Conservation (phyloP, 768 basidiomycete genomes). For the Chalciporus sphaerocephalus region DNA sequence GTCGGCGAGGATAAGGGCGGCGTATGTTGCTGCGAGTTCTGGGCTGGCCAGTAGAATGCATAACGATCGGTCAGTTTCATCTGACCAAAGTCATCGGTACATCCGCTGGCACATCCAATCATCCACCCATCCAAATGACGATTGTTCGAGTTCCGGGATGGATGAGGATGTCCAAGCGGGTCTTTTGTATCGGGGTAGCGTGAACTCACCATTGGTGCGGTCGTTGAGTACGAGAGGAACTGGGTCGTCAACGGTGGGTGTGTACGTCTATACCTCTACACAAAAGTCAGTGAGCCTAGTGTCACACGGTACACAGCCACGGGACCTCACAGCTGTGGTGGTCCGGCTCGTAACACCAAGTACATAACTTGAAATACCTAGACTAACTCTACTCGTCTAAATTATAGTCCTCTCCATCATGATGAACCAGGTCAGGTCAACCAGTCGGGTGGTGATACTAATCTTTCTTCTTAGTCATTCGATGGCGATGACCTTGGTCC, state of each 20-base stretch:
- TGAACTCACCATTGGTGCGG: conserved; percentile 26
- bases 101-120: conserved; percentile 9
- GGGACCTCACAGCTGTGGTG: neutral
- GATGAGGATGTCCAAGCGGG: neutral
- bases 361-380: too few species aligned
- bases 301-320: conserved; percentile 20
- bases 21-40: conserved; percentile 93
- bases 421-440: too few species aligned
- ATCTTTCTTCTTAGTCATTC: too few species aligned
- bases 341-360: too few species aligned
- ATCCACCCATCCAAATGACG: conserved; percentile 18
- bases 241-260: conserved; percentile 19
- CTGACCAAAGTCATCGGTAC: neutral
- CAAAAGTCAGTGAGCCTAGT: neutral
- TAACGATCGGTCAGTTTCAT: conserved; percentile 10
- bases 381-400: too few species aligned
- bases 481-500: too few species aligned
- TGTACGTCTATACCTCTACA: neutral
- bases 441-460: too few species aligned
- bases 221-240: conserved; percentile 3
- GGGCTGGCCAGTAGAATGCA: conserved; percentile 39
- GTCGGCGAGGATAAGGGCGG: conserved; percentile 97
- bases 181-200: neutral
- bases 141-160: neutral
- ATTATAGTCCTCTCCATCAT: too few species aligned